Evolutionary conservation across 2,329 filamentous ascomycete species (phyloP).

Genomic region (Talaromyces sp.): DNA sequence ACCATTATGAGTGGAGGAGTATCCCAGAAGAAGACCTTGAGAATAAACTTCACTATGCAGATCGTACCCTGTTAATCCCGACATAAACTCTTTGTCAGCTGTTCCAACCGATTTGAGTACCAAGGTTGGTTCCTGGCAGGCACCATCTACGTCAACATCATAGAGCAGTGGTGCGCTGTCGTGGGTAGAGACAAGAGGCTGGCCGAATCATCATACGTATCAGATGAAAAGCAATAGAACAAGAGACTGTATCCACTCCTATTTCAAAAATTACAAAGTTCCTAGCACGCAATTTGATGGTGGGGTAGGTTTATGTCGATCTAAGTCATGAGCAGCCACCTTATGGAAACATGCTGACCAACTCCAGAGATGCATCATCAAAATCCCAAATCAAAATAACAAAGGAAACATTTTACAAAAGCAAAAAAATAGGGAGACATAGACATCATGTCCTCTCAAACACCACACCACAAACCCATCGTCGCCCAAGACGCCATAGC

Average conservation of each 20-base stretch:
- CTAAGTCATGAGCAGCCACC: background rate
- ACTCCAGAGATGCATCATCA: background rate
- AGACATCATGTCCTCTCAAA: background rate
- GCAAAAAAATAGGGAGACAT: background rate
- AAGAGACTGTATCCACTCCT: background rate
- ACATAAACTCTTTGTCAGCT: background rate
- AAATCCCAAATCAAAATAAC: background rate
- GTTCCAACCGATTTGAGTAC: no score
- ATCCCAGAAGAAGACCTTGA: background rate
- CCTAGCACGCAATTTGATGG: background rate
- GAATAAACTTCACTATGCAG: background rate
- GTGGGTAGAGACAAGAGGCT: background rate
- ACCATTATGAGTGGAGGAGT: background rate
- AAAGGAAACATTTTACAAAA: background rate
- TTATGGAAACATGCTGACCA: background rate
- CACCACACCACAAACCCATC: background rate
- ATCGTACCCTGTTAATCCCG: background rate
- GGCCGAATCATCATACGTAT: background rate
- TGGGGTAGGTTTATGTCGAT: background rate
- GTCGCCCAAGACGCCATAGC: constrained; percentile 8
- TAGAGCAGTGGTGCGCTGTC: background rate
- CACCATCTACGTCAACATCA: background rate
- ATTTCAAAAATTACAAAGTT: background rate
- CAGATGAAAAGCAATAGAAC: background rate
- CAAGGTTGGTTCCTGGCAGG: no score